Percentiles rank a stretch among this genome's conserved stretches.
Evolutionary conservation across 2,329 filamentous ascomycete genomes (phyloP).

Genomic region (Fusarium napiforme): DNA sequence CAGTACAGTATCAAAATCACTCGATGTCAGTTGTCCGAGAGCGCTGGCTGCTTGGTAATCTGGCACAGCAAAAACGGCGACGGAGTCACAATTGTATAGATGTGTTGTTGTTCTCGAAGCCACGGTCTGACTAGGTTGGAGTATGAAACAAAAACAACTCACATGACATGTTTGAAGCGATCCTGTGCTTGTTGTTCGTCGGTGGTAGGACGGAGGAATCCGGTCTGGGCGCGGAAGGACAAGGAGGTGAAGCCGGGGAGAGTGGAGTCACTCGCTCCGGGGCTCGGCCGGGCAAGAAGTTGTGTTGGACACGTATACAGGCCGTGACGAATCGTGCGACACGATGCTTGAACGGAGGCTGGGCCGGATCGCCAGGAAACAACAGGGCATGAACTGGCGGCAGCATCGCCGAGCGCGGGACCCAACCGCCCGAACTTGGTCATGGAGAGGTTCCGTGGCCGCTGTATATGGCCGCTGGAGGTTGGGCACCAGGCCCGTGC

Average conservation of each 20-base stretch:
- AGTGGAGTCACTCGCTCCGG: conserved; percentile 34
- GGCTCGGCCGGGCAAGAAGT: conserved; percentile 19
- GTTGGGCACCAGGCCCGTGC: conserved; percentile 42
- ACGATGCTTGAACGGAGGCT: conserved; percentile 17
- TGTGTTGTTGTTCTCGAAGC: not conserved
- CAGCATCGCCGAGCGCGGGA: conserved; percentile 19
- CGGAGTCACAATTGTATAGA: not conserved
- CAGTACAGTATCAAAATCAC: not conserved
- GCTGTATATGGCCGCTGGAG: conserved; percentile 6
- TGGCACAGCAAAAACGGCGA: not conserved
- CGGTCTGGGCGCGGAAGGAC: conserved; percentile 14
- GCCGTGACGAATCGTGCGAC: conserved; percentile 24
- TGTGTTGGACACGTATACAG: conserved; percentile 29
- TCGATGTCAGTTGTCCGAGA: not conserved
- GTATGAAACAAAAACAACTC: not conserved
- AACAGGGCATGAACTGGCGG: conserved; percentile 14
- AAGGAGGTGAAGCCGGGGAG: conserved; percentile 25
- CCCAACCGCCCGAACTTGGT: conserved; percentile 1
- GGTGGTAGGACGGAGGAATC: conserved; percentile 18
- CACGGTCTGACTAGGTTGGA: not conserved
- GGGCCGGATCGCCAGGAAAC: conserved; percentile 22
- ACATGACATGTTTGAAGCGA: not conserved
- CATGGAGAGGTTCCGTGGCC: not conserved
- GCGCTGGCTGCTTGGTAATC: conserved; percentile 10
- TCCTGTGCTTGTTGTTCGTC: not conserved